Percentiles rank a stretch among this genome's conserved stretches.
These are phyloP conservation scores for Colletotrichum siamense DNA, from an alignment of 2,329 filamentous ascomycete genomes.

Conservation along the genomic window DNA sequence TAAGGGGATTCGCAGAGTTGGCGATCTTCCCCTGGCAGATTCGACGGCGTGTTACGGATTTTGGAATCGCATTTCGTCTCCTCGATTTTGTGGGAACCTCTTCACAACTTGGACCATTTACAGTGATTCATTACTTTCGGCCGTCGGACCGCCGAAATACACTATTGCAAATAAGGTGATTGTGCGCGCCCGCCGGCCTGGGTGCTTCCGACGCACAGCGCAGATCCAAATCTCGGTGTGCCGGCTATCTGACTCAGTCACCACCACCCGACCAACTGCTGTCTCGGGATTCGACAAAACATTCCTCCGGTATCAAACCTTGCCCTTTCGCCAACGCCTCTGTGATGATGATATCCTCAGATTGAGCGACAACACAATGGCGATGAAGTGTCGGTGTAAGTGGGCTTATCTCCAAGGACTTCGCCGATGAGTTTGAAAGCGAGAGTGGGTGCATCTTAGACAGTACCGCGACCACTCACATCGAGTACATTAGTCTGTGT, in stretches of 20 bases:
- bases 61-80: neutral
- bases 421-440: neutral
- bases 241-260: constrained; percentile 3
- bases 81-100: neutral
- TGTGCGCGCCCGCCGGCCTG: neutral
- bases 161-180: neutral
- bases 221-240: neutral
- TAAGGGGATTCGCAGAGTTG: neutral
- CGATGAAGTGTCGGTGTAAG: neutral
- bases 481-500: neutral
- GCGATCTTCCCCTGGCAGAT: neutral
- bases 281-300: neutral
- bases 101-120: neutral
- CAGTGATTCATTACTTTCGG: neutral
- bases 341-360: neutral
- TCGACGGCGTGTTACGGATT: neutral
- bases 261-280: neutral
- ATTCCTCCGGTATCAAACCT: neutral
- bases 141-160: neutral
- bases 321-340: too few species aligned
- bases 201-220: neutral
- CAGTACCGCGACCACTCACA: neutral
- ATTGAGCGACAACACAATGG: neutral
- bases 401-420: neutral
- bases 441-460: neutral